Conservation (phyloP, 192 early-diverging fungal species). For the Backusella psychrophila region DNA sequence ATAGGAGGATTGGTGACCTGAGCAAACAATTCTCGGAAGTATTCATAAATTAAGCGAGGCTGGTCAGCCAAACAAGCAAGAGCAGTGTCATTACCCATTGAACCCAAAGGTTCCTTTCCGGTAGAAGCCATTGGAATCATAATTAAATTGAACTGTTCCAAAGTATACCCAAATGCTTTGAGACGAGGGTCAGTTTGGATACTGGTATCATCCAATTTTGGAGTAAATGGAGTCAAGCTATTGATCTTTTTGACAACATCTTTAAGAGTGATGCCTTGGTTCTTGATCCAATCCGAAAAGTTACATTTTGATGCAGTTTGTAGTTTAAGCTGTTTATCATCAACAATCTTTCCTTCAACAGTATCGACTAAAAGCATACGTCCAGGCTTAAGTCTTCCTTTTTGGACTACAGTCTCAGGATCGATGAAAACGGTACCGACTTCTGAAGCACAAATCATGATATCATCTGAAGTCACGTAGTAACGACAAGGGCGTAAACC, state of each 20-base stretch:
- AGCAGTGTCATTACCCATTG: slow-evolving; percentile 97
- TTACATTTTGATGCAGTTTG: slow-evolving; percentile 66
- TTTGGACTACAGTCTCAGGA: slow-evolving; percentile 75
- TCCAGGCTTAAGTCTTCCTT: slow-evolving; percentile 95
- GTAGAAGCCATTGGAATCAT: slow-evolving; percentile 82
- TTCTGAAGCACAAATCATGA: slow-evolving; percentile 99
- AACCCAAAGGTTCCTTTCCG: slow-evolving; percentile 98
- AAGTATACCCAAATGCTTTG: slow-evolving; percentile 86
- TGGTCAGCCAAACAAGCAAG: slow-evolving; percentile 91
- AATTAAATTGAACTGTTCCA: slow-evolving; percentile 91
- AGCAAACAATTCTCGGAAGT: slow-evolving; percentile 97
- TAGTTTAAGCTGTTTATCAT: slow-evolving; percentile 88
- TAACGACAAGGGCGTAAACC: slow-evolving; percentile 96
- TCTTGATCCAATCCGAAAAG: slow-evolving; percentile 84
- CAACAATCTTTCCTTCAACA: slow-evolving; percentile 82
- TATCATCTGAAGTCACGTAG: slow-evolving; percentile 88
- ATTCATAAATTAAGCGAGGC: slow-evolving; percentile 93
- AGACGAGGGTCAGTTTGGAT: slow-evolving; percentile 77
- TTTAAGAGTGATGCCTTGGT: slow-evolving; percentile 75
- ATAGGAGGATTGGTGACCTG: slow-evolving; percentile 99
- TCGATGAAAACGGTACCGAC: slow-evolving; percentile 89
- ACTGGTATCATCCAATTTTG: slow-evolving; percentile 54
- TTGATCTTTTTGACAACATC: slow-evolving; percentile 48
- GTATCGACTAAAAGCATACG: slow-evolving; percentile 99
- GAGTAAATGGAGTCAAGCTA: slow-evolving; percentile 22